Evolutionary conservation across 352 stramenopile species (phyloP), one percentile per base, ranked within the genome.

Genomic region (Plasmopara halstedii): DNA sequence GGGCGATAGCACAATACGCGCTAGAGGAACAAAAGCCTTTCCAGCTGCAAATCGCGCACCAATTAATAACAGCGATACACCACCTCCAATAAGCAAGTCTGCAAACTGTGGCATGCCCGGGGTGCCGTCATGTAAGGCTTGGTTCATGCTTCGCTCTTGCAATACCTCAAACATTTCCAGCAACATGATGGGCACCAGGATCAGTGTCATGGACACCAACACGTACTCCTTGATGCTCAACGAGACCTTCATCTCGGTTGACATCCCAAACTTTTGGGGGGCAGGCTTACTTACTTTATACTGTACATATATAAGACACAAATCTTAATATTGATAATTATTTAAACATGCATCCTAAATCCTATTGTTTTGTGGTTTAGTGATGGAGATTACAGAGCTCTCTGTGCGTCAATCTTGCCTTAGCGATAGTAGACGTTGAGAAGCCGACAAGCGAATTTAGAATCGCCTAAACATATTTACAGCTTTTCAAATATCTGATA

Each of bases 171-270:
- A 72, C 37, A 84, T 47, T 54, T 81, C 62, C 35, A 65, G 29
- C 26, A 73, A 20, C 21, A 84, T 59, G 50, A 83, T 79, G 22
- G 74, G 74, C 50, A 66, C 71, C 20, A 86, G 71, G 51, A 70
- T 58, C 45, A 84, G 36, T 52, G 74, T 86, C 46, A 81, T 53
- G 31, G 48, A 58, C 35, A 86, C 46, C 21, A 86, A 60, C 42
- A 79, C 66, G 50, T 63, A 62, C 65, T 86, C 71, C 58, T 83
- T 83, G 40, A 55, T 46, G 50, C 62, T 81, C 26, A 83, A 58
- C 46, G 56, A 54, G 21, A 83, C 40, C 51, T 72, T 78, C 74
- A 86, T 86, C 58, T 86, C 64, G 27, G 66, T 85, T 42, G 62
- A 62, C 47, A 63, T 69, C n/a, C n/a, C n/a, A n/a, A n/a, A n/a